A percentile compares a stretch with the other conserved stretches of the same genome.
Evolutionary conservation across 495 filamentous ascomycete species (phyloP).

Genomic region (Penicillium ochrochloron): DNA sequence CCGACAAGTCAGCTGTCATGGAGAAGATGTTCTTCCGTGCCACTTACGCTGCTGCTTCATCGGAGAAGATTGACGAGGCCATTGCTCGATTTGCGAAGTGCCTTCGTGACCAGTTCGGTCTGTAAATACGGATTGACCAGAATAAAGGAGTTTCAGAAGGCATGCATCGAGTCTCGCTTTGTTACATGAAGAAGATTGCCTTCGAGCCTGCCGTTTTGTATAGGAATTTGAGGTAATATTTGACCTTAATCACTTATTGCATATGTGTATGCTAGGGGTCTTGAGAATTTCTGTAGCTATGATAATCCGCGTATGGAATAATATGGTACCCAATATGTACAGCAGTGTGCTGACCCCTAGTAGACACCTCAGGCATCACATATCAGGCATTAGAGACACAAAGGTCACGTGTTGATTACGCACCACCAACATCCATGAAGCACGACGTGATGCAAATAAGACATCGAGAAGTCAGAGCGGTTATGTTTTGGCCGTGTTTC

Average conservation of each 20-base stretch:
- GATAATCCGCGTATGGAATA: too few species aligned
- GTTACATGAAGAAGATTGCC: not conserved
- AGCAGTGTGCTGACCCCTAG: too few species aligned
- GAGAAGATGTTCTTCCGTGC: constrained; percentile 79
- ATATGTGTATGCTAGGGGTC: not conserved
- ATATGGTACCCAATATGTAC: too few species aligned
- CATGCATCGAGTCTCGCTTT: not conserved
- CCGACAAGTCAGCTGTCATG: constrained; percentile 53
- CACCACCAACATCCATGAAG: constrained; percentile 6
- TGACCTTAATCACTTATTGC: constrained; percentile 3
- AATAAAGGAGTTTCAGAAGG: not conserved
- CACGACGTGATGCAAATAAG: constrained; percentile 3
- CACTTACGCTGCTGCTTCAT: constrained; percentile 82
- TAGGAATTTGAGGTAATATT: not conserved
- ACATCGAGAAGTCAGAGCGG: not conserved
- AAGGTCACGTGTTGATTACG: constrained; percentile 4
- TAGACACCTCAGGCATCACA: not conserved
- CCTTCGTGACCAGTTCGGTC: constrained; percentile 65
- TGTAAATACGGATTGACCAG: constrained; percentile 24
- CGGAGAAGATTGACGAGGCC: constrained; percentile 76
- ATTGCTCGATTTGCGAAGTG: constrained; percentile 76
- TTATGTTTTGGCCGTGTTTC: not conserved
- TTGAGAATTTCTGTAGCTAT: not conserved
- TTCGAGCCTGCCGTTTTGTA: not conserved
- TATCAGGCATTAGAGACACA: not conserved